Evolutionary conservation across 345 rosid species (phyloP).

Genomic region (Syzygium grande): DNA sequence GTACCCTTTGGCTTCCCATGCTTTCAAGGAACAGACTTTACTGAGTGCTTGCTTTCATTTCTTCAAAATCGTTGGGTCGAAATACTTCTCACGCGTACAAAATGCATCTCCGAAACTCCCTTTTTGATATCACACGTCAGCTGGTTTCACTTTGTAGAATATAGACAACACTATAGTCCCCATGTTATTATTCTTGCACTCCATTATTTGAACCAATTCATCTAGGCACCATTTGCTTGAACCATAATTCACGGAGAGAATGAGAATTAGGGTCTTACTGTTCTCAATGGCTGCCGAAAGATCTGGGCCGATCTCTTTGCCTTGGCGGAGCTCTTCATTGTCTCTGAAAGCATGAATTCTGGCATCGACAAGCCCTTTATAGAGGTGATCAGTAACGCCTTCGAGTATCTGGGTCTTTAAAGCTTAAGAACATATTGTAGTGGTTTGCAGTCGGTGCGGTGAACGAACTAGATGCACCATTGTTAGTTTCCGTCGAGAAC

Average conservation of each 20-base stretch:
- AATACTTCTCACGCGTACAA: background rate
- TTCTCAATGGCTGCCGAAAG: background rate
- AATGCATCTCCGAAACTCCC: background rate
- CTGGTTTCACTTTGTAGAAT: background rate
- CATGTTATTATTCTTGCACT: too few species aligned
- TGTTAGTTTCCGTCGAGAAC: background rate
- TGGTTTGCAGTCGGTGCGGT: background rate
- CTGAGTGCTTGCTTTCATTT: background rate
- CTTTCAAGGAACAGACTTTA: background rate
- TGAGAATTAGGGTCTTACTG: background rate
- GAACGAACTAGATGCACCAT: background rate
- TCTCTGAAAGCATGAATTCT: background rate
- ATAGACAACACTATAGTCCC: too few species aligned
- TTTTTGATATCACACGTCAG: background rate
- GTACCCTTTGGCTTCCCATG: background rate
- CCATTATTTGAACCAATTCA: too few species aligned
- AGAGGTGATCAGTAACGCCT: background rate
- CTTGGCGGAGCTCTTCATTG: background rate
- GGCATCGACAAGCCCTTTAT: background rate
- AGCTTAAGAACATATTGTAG: background rate
- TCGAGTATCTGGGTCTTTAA: background rate
- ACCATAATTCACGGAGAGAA: too few species aligned
- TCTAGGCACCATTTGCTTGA: too few species aligned
- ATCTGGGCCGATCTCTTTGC: background rate
- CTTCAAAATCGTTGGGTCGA: background rate